These are phyloP conservation scores for Saksenaea oblongispora DNA, from an alignment of 371 early-diverging fungal species.

Conservation along the genomic window DNA sequence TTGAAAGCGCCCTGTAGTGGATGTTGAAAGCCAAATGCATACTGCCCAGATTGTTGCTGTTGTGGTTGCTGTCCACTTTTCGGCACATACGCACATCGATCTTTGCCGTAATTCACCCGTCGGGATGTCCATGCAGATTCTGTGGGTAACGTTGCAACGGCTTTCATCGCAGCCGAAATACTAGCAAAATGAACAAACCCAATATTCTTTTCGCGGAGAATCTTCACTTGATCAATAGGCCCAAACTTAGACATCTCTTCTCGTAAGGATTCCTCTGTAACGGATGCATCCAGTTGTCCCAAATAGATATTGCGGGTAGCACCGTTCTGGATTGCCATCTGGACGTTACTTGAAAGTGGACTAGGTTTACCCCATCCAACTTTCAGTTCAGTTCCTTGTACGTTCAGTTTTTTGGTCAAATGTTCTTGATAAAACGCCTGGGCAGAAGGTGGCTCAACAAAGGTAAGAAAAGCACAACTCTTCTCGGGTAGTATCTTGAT, in stretches of 20 bases:
- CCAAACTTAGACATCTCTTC: conserved; percentile 61
- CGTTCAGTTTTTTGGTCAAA: conserved; percentile 25
- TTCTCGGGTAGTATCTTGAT: conserved; percentile 68
- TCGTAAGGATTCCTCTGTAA: conserved; percentile 53
- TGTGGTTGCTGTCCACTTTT: not conserved
- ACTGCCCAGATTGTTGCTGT: conserved; percentile 14
- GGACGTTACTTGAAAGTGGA: conserved; percentile 40
- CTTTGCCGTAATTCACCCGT: conserved; percentile 76
- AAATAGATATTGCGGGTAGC: conserved; percentile 78
- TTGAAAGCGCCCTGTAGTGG: conserved; percentile 12
- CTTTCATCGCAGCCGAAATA: conserved; percentile 65
- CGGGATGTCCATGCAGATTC: conserved; percentile 52
- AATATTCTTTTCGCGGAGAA: conserved; percentile 67
- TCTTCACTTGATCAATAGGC: conserved; percentile 64
- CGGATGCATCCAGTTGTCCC: conserved; percentile 58
- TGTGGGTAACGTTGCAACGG: conserved; percentile 49
- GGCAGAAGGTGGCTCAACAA: conserved; percentile 71
- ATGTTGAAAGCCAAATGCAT: conserved; percentile 17
- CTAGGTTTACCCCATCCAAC: conserved; percentile 79
- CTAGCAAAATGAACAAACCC: conserved; percentile 78
- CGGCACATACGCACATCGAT: conserved; percentile 61
- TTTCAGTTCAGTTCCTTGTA: conserved; percentile 55
- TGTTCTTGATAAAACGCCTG: conserved; percentile 53
- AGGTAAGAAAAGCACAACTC: conserved; percentile 77
- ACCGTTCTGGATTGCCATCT: conserved; percentile 57